These are phyloP conservation scores for Phytophthora macrochlamydospora DNA, from an alignment of 352 stramenopile genomes.

Conservation along the genomic window DNA sequence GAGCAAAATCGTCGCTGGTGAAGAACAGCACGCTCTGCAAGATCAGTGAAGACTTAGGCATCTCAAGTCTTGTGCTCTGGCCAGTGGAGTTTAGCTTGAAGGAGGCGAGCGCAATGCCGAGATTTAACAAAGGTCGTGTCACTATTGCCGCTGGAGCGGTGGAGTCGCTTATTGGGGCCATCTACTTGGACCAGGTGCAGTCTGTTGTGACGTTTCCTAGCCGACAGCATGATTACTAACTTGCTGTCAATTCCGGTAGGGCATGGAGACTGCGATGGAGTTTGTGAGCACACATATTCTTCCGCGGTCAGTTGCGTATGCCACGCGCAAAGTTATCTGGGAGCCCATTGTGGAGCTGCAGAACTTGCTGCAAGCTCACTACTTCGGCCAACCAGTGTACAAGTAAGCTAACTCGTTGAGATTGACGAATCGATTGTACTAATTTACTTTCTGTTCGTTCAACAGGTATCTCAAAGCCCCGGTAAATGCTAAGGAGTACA, in stretches of 20 bases:
- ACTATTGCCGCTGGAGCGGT: conserved; percentile 81
- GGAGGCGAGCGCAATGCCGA: conserved; percentile 25
- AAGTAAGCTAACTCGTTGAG: conserved; percentile 42
- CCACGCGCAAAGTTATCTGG: conserved; percentile 55
- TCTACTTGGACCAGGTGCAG: conserved; percentile 73
- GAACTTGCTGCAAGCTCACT: conserved; percentile 68
- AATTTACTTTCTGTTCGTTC: neutral
- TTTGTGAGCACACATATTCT: conserved; percentile 74
- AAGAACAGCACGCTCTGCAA: conserved; percentile 79
- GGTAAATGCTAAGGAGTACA: conserved; percentile 46
- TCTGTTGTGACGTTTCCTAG: too few relatives aligned
- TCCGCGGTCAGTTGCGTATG: conserved; percentile 57
- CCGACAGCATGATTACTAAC: neutral
- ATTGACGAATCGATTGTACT: conserved; percentile 4
- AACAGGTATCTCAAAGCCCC: conserved; percentile 61
- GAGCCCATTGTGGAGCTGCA: conserved; percentile 72
- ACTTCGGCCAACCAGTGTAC: conserved; percentile 68
- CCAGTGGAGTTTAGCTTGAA: conserved; percentile 43
- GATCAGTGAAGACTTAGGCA: conserved; percentile 61
- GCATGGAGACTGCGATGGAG: conserved; percentile 61
- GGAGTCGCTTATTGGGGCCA: conserved; percentile 76
- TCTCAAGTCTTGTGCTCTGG: conserved; percentile 71
- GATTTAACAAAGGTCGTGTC: conserved; percentile 54
- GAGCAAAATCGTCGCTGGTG: conserved; percentile 67
- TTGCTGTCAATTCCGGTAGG: conserved; percentile 26